These are phyloP conservation scores for Fusarium sterilihyphosum DNA, from an alignment of 2,329 filamentous ascomycete genomes.

Conservation along the genomic window DNA sequence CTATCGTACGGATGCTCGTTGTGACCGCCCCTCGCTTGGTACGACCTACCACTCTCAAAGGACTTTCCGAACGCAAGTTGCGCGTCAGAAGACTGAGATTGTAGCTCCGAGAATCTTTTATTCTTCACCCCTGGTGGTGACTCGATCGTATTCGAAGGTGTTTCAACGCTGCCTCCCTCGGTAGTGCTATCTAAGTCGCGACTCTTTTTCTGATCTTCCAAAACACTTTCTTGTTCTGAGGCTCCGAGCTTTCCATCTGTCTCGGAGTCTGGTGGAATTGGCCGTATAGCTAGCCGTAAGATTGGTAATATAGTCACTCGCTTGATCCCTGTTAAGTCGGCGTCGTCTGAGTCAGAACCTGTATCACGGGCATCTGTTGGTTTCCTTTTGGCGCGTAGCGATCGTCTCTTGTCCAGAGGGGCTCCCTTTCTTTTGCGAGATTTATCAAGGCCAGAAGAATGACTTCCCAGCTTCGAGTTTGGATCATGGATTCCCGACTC, in stretches of 20 bases:
- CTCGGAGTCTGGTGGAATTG: fast-evolving
- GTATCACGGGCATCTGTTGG: fast-evolving
- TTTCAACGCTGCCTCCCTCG: fast-evolving
- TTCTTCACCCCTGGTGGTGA: fast-evolving
- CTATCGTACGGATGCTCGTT: fast-evolving
- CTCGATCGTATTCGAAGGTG: fast-evolving
- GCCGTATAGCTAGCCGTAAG: not conserved
- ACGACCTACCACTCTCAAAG: fast-evolving
- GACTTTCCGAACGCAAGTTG: not conserved
- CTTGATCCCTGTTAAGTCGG: not conserved
- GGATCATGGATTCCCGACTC: not conserved
- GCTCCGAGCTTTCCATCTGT: fast-evolving
- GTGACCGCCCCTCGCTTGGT: fast-evolving
- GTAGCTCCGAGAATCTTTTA: not conserved
- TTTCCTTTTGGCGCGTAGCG: not conserved
- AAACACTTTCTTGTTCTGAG: fast-evolving
- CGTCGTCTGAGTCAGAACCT: not conserved
- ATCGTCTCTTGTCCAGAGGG: fast-evolving
- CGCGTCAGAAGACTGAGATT: not conserved
- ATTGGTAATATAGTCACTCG: not conserved
- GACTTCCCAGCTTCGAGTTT: fast-evolving
- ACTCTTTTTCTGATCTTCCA: fast-evolving
- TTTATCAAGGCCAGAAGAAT: fast-evolving
- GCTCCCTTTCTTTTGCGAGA: not conserved
- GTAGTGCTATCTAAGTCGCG: fast-evolving